Base-by-base conservation (phyloP, 495 filamentous ascomycete species). In the Aspergillus heteromorphus region DNA sequence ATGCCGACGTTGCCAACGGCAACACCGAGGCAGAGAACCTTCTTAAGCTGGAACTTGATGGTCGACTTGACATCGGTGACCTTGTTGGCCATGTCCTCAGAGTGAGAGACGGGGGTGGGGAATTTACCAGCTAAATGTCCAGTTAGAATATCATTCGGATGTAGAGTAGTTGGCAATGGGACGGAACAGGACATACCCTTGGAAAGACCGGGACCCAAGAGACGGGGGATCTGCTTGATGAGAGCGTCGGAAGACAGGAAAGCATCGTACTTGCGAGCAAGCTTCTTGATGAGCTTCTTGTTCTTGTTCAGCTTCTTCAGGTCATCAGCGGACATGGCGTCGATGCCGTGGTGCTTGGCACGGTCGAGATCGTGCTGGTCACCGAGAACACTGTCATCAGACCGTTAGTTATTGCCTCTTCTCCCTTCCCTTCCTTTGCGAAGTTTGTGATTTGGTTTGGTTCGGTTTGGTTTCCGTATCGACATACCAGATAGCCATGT, bases 201-300 rank as follows among this genome's bases (percentile, higher is more conserved):
- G 73, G 92, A 97, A 27, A 97, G 87, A 89, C 92, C 92, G 61
- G 92, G 93, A 69, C 93, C 93, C 64, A 98, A 78, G 66, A 98
- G 91, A 95, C 93, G 93, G 60, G 93, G 93, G 67, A 98, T 97
- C 84, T 97, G 95, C 83, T 95, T 96, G 85, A 98, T 95, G 62
- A 98, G 78, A 69, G 86, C 76, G 67, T 98, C 93, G 70, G 92
- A 97, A 70, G 93, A 87, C 69, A 98, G 77, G 80, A 98, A 98
- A 62, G 92, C 92, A 79, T 98, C 95, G 85, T 98, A 97, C 82
- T 97, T 97, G 82, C 91, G 90, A 60, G 93, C 95, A 57, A 98
- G 89, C 86, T 97, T 98, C 88, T 98, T 98, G 87, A 98, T 97
- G 65, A 98, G 85, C 86, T 98, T 98, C 87, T 98, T 98, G 88